Base-by-base conservation (phyloP, 805 yeast genomes). In the Ogataea wickerhamii region DNA sequence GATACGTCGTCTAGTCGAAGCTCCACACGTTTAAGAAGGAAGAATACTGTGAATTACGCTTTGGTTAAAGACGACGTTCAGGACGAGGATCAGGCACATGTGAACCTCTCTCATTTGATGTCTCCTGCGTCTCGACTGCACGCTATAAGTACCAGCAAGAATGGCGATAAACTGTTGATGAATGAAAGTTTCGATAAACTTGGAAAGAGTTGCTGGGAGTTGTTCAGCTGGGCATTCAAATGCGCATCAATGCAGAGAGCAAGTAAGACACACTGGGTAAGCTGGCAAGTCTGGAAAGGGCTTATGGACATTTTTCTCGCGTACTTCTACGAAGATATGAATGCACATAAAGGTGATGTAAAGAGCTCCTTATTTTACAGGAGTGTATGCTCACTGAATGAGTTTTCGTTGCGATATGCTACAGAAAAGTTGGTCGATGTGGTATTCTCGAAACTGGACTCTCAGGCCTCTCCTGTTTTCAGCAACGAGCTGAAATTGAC, bases 161-260 rank as follows among this genome's bases (percentile, higher is more conserved):
- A n/a, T n/a, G n/a, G n/a, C n/a, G 42, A 42, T 2, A 46, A 40
- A 12, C 47, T 61, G 10, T 32, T 59, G 17, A 44, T 37, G 31
- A 53, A 57, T 31, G 47, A 48, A 14, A 45, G 59, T 33, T 48
- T 61, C 26, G 55, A 55, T 36, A 41, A 45, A 4, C 34, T 59
- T 13, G 30, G 42, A 12, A 48, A 44, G 4, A 47, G 34, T 13
- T 45, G 58, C 2, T 55, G 65, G 61, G 38, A 37, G 4, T 60
- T 54, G 1, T 48, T 58, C 11, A 32, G 46, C 23, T 62, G 65
- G 66, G 59, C 55, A 0, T 40, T 62, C 20, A 48, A 49, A 19
- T 57, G 63, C 32, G 48, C 61, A 2, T 34, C 44, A n/a, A 42
- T 49, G 0, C 39, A 37, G 6, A 38, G 44, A 4, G 26, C 36